Conservation (phyloP, 2,329 filamentous ascomycete species). For the Mariannaea elegans region DNA sequence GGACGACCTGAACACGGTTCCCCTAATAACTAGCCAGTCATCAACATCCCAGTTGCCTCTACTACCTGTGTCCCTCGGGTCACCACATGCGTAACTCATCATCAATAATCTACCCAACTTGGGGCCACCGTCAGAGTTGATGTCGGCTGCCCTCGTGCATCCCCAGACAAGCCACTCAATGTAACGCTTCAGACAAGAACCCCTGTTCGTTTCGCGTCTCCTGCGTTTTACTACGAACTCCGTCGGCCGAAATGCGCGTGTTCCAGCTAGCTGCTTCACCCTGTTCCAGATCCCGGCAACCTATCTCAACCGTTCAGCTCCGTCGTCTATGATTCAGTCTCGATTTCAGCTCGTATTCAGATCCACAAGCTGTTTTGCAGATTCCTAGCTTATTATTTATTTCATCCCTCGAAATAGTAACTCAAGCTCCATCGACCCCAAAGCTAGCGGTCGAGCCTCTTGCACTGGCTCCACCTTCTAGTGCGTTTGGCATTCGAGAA, state of each 20-base stretch:
- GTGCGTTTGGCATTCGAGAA: not conserved
- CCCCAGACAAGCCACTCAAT: slow-evolving; percentile 9
- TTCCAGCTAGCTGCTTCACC: slow-evolving; percentile 22
- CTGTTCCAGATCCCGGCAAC: slow-evolving; percentile 19
- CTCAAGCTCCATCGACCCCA: slow-evolving; percentile 3
- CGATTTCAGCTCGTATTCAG: slow-evolving; percentile 7
- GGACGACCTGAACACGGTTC: not conserved
- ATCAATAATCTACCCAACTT: not conserved
- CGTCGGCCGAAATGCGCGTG: slow-evolving; percentile 9
- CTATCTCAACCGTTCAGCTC: slow-evolving; percentile 14
- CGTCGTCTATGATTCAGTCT: not conserved
- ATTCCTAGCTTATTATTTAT: not conserved
- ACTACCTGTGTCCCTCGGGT: not conserved
- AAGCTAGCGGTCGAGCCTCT: not conserved
- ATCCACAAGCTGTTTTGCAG: not conserved
- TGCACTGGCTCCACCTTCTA: not conserved
- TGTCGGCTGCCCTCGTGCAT: slow-evolving; percentile 5
- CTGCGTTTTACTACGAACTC: not conserved
- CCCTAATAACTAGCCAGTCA: not conserved
- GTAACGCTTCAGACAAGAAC: slow-evolving; percentile 21
- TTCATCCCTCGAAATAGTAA: slow-evolving; percentile 11
- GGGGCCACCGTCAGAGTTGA: slow-evolving; percentile 7
- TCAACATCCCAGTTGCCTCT: not conserved
- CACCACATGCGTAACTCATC: slow-evolving; percentile 16
- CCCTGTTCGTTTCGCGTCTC: slow-evolving; percentile 16